A percentile compares a stretch with the other conserved stretches of the same genome.
These are phyloP conservation scores for Blastocystis sp. DNA, from an alignment of 352 stramenopile genomes.

Conservation along the genomic window DNA sequence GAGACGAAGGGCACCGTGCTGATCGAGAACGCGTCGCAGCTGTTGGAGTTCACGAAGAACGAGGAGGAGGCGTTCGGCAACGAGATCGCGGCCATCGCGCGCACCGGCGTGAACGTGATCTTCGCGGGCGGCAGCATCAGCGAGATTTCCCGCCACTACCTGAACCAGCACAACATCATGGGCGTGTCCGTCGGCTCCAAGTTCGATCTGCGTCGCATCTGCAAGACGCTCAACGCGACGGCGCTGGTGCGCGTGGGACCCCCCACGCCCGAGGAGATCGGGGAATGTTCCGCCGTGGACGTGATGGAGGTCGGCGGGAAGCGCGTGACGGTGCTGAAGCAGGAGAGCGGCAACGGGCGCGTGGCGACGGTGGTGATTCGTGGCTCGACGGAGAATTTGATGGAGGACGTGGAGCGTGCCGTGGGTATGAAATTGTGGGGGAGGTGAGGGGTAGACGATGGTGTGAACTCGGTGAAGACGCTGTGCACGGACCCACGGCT, in stretches of 20 bases:
- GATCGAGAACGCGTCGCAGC: slow-evolving; percentile 75
- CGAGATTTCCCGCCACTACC: slow-evolving; percentile 98
- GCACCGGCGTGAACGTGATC: slow-evolving; percentile 90
- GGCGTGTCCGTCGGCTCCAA: slow-evolving; percentile 94
- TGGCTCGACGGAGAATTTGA: slow-evolving; percentile 87
- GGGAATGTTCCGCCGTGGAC: slow-evolving; percentile 85
- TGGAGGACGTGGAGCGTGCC: slow-evolving; percentile 95
- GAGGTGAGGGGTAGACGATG: slow-evolving; percentile 80
- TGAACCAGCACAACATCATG: slow-evolving; percentile 96
- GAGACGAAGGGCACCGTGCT: slow-evolving; percentile 98
- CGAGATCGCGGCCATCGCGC: slow-evolving; percentile 90
- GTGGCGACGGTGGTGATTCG: slow-evolving; percentile 91
- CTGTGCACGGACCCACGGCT: slow-evolving; percentile 88
- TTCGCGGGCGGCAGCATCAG: slow-evolving; percentile 91
- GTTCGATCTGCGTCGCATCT: slow-evolving; percentile 95
- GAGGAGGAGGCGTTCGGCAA: slow-evolving; percentile 96
- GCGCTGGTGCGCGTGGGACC: slow-evolving; percentile 92
- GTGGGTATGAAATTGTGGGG: slow-evolving; percentile 74
- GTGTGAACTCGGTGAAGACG: slow-evolving; percentile 91
- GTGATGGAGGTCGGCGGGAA: slow-evolving; percentile 91
- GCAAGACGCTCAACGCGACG: slow-evolving; percentile 90
- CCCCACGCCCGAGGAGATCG: slow-evolving; percentile 95
- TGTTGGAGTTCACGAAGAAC: slow-evolving; percentile 86
- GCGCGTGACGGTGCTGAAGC: slow-evolving; percentile 91
- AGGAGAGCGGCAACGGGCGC: slow-evolving; percentile 86